Conservation (phyloP, 768 basidiomycete genomes). For the Pleurotus pulmonarius region DNA sequence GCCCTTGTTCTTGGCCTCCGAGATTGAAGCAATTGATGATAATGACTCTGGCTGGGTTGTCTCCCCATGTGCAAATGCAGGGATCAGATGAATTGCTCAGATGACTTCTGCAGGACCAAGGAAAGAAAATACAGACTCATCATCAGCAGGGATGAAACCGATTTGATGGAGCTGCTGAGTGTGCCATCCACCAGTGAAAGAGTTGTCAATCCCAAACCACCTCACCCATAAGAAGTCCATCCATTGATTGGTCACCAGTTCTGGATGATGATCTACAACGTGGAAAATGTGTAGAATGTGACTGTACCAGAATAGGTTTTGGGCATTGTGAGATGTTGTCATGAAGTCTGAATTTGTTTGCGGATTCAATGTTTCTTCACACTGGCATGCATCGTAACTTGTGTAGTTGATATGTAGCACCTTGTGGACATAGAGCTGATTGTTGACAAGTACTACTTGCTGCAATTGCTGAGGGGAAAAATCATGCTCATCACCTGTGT, state of each 20-base stretch:
- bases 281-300: conserved; percentile 9
- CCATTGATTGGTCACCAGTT: conserved; percentile 1
- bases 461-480: conserved; percentile 14
- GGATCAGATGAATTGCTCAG: conserved; percentile 10
- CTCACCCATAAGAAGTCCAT: conserved; percentile 15
- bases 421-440: conserved; percentile 17
- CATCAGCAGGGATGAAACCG: not conserved
- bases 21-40: not conserved
- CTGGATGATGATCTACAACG: not conserved
- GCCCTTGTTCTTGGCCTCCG: conserved; percentile 13
- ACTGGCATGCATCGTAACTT: conserved; percentile 21
- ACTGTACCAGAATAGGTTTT: conserved; percentile 19
- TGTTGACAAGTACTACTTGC: conserved; percentile 11
- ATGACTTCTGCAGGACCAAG: conserved; percentile 10
- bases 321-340: conserved; percentile 10
- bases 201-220: conserved; percentile 1
- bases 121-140: conserved; percentile 11
- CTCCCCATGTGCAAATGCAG: conserved; percentile 9
- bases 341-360: conserved; percentile 19
- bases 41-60: not conserved
- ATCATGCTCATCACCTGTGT: conserved; percentile 13
- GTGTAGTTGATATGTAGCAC: conserved; percentile 24
- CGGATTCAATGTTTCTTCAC: conserved; percentile 24
- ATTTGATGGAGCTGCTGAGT: conserved; percentile 2
- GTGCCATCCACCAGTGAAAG: not conserved